Evolutionary conservation across 129 eudicot species (phyloP).

Genomic region (Logfia minima): DNA sequence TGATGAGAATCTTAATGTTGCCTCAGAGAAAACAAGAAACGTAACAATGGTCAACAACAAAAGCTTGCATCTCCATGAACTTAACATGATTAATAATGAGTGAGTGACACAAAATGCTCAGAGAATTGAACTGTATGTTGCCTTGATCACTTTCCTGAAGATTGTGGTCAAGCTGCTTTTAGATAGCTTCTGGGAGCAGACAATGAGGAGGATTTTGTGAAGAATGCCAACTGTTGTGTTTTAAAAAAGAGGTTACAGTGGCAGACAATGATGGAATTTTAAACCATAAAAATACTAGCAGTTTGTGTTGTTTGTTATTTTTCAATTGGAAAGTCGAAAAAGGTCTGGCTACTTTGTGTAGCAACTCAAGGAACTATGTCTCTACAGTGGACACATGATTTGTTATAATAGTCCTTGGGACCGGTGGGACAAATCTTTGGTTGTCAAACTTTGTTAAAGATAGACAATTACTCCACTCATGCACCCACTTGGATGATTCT

Average conservation of each 20-base stretch:
- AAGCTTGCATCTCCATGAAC: constrained; percentile 46
- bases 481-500: constrained; percentile 34
- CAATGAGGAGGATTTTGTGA: constrained; percentile 60
- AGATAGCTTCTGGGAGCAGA: constrained; percentile 48
- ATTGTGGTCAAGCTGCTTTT: constrained; percentile 32
- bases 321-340: constrained; percentile 20
- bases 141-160: constrained; percentile 22
- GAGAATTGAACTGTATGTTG: constrained; percentile 6
- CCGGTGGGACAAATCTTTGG: constrained; percentile 48
- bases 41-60: constrained; percentile 48
- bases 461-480: constrained; percentile 39
- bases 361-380: constrained; percentile 50
- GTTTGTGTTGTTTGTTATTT: constrained; percentile 33
- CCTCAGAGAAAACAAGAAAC: constrained; percentile 56
- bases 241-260: constrained; percentile 68
- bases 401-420: constrained; percentile 22
- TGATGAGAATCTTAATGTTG: constrained; percentile 62
- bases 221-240: constrained; percentile 66
- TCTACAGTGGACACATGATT: constrained; percentile 37
- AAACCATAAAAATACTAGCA: constrained; percentile 32
- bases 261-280: constrained; percentile 61
- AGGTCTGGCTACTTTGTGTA: constrained; percentile 29
- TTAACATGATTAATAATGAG: constrained; percentile 42
- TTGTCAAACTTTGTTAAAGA: constrained; percentile 48
- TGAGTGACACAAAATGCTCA: constrained; percentile 9